phyloP scores from a whole-genome alignment of 2,329 filamentous ascomycete species.

The Aspergillus sp. region DNA sequence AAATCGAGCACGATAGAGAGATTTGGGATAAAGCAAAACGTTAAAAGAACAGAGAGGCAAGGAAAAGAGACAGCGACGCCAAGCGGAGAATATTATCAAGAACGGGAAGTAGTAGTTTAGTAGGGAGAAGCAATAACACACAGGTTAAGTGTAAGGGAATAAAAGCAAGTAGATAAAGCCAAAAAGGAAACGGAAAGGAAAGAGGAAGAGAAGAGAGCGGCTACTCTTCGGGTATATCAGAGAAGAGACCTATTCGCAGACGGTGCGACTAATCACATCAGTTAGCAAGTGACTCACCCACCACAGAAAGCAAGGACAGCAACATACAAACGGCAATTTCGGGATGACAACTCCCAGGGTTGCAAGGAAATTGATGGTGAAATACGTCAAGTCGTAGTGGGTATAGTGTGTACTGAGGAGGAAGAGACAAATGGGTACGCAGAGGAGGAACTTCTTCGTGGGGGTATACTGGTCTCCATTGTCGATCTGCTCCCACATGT shows the following conservation, averaged over 20 bases:
- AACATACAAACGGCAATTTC: constrained; percentile 90
- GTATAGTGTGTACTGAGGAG: constrained; percentile 98
- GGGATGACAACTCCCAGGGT: constrained; percentile 92
- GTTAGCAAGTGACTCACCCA: constrained; percentile 28
- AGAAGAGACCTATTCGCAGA: constrained; percentile 75
- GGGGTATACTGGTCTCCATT: constrained; percentile 98
- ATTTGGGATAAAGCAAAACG: neutral
- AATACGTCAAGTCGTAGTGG: constrained; percentile 95
- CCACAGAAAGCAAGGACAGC: neutral
- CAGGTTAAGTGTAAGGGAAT: constrained; percentile 1
- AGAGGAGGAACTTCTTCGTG: constrained; percentile 95
- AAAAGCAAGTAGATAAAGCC: constrained; percentile 1
- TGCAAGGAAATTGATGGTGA: constrained; percentile 94
- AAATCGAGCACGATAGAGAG: neutral
- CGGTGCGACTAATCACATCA: constrained; percentile 65
- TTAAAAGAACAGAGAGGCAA: neutral
- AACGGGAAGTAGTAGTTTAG: constrained; percentile 5
- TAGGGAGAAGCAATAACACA: neutral
- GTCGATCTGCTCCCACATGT: constrained; percentile 99
- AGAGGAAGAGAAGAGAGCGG: constrained; percentile 24
- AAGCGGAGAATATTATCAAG: constrained; percentile 13
- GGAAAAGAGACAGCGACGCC: constrained; percentile 7
- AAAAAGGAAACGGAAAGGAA: constrained; percentile 7
- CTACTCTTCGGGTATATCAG: constrained; percentile 65
- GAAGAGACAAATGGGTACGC: constrained; percentile 91